These are phyloP conservation scores for Psilocybe cyanescens DNA, from an alignment of 768 basidiomycete species.

Conservation along the genomic window DNA sequence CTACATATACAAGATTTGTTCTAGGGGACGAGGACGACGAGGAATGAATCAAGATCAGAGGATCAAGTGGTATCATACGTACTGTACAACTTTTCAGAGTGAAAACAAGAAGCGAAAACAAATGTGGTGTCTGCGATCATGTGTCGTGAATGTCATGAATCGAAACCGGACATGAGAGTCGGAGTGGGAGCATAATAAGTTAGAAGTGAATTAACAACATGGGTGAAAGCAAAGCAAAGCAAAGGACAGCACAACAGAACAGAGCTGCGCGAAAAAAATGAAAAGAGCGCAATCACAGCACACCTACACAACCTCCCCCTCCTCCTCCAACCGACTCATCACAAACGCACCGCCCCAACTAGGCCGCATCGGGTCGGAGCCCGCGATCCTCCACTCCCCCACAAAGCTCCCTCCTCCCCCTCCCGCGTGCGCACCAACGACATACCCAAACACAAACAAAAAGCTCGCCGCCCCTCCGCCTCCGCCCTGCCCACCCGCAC, in stretches of 20 bases:
- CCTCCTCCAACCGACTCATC: conserved; percentile 47
- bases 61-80: too few species aligned
- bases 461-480: conserved; percentile 24
- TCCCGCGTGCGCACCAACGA: conserved; percentile 46
- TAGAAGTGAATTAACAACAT: too few species aligned
- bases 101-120: too few species aligned
- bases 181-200: too few species aligned
- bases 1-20: too few species aligned
- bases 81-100: too few species aligned
- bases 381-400: conserved; percentile 69
- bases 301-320: background rate
- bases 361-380: conserved; percentile 46
- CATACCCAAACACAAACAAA: conserved; percentile 70
- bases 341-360: conserved; percentile 69
- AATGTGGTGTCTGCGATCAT: too few species aligned
- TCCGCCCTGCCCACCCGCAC: background rate
- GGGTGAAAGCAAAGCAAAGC: too few species aligned
- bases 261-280: background rate
- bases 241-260: background rate
- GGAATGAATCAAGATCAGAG: too few species aligned
- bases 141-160: too few species aligned
- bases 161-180: too few species aligned
- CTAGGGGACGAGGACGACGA: too few species aligned
- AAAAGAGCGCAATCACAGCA: background rate
- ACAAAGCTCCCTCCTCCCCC: conserved; percentile 54